Percentiles rank a stretch among this genome's conserved stretches.
phyloP scores from a whole-genome alignment of 2,329 filamentous ascomycete genomes.

The Corinectria fuckeliana region DNA sequence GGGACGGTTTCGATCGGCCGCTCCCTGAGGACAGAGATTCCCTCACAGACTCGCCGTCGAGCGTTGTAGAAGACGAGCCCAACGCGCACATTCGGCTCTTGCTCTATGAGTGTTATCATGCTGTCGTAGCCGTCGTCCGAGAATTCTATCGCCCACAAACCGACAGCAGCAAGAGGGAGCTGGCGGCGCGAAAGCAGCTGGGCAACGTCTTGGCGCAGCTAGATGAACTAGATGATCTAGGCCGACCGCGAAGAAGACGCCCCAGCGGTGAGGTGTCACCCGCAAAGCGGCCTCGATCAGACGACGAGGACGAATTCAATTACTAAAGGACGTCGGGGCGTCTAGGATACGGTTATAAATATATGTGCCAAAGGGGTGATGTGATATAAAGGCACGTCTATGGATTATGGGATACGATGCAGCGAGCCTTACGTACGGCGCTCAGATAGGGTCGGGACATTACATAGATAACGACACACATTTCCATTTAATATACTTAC shows the following conservation, averaged over 20 bases:
- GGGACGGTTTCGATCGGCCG: slow-evolving; percentile 52
- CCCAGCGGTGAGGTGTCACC: slow-evolving; percentile 51
- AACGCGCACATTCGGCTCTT: slow-evolving; percentile 55
- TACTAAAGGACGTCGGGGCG: neutral
- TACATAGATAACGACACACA: slow-evolving; percentile 6
- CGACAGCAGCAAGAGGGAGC: slow-evolving; percentile 57
- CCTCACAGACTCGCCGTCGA: slow-evolving; percentile 10
- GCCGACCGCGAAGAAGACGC: slow-evolving; percentile 40
- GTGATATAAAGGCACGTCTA: slow-evolving; percentile 14
- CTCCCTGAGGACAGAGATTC: slow-evolving; percentile 16
- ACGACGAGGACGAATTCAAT: slow-evolving; percentile 29
- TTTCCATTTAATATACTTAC: neutral
- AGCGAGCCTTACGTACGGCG: slow-evolving; percentile 15
- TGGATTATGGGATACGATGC: slow-evolving; percentile 5
- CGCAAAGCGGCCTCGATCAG: slow-evolving; percentile 51
- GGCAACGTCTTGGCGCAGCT: slow-evolving; percentile 55
- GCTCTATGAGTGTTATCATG: slow-evolving; percentile 65
- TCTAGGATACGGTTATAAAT: neutral
- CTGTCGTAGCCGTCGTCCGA: slow-evolving; percentile 57
- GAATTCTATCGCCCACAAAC: slow-evolving; percentile 61
- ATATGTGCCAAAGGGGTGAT: neutral
- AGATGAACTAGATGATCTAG: slow-evolving; percentile 47
- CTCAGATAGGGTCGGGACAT: neutral
- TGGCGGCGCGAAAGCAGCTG: slow-evolving; percentile 59
- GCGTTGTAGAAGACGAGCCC: slow-evolving; percentile 51